Base-by-base conservation (phyloP, 1,284 basidiomycete genomes). In the Ceratobasidium sp. region DNA sequence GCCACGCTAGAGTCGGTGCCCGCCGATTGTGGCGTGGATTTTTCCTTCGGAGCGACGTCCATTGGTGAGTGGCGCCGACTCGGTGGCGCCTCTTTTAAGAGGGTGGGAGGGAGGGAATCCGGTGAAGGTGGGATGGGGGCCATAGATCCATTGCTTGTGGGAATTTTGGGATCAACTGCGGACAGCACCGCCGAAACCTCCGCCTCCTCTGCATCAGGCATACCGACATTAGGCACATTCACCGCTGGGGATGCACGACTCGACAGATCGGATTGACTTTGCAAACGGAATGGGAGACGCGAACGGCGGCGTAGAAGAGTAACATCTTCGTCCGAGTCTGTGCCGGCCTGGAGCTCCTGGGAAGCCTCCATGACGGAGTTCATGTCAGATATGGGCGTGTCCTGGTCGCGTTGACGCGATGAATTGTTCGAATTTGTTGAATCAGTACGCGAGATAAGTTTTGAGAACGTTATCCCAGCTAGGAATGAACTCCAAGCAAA, bases 401-500 rank as follows among this genome's bases (percentile, higher is more conserved):
- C 54, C 6, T 35, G 32, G 2, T 56, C 34, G 3, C 2, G 5
- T 25, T 22, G 22, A 56, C 20, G 7, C 32, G 54, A 40, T 20
- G 27, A 20, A 29, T 35, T 22, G n/a, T 32, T 32, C 5, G 34
- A 7, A 12, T 8, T n/a, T 6, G 22, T 56, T 3, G 27, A 6
- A 6, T 7, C 22, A 6, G 47, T 6, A 22, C 7, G 22, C 47
- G 47, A 25, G 15, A 25, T 22, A 50, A 27, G 22, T 27, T 50
- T 22, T 15, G 22, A 15, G 47, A 27, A 50, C 25, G 47, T 50
- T 22, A 22, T 22, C 15, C 64, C 64, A 34, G 64, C 64, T 1
- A 67, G 35, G 22, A 67, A 67, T n/a, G 34, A 67, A 2, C 50
- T 25, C 27, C 55, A 67, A 12, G 42, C 38, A 6, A 29, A 8